These are phyloP conservation scores for Penicillium thymicola DNA, from an alignment of 2,329 filamentous ascomycete species.

Conservation along the genomic window DNA sequence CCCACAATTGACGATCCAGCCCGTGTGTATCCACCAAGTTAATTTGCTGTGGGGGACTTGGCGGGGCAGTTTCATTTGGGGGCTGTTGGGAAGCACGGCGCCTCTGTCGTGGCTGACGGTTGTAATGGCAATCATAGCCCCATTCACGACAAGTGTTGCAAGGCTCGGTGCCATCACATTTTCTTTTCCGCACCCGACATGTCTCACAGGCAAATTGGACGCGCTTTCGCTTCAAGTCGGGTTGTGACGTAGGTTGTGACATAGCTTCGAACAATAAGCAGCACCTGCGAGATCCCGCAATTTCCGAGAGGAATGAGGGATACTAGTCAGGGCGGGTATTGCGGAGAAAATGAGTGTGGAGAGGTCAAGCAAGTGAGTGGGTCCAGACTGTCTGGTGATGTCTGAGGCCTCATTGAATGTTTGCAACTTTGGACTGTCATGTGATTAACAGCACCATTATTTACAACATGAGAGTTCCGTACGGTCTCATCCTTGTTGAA, in stretches of 20 bases:
- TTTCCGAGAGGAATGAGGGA: neutral
- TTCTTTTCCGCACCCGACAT: slow-evolving; percentile 31
- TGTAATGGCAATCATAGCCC: slow-evolving; percentile 31
- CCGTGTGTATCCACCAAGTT: slow-evolving; percentile 11
- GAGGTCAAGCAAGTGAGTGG: too few species aligned
- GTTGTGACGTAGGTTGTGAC: neutral
- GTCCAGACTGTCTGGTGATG: too few species aligned
- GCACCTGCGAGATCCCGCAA: neutral
- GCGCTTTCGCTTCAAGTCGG: slow-evolving; percentile 22
- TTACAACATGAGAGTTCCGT: too few species aligned
- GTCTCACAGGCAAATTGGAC: slow-evolving; percentile 27
- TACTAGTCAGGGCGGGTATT: neutral
- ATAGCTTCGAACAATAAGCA: neutral
- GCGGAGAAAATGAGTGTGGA: neutral
- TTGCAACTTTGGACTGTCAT: too few species aligned
- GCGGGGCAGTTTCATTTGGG: neutral
- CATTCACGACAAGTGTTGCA: slow-evolving; percentile 29
- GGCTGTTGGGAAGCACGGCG: slow-evolving; percentile 1
- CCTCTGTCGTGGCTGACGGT: slow-evolving; percentile 4
- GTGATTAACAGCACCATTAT: too few species aligned
- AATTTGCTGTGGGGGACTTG: neutral
- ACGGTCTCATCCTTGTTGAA: too few species aligned
- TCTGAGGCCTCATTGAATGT: too few species aligned
- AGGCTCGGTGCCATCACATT: slow-evolving; percentile 27
- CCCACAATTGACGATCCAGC: slow-evolving; percentile 43